Evolutionary conservation across 2,329 filamentous ascomycete genomes (phyloP).

Genomic region (Blastomyces parvus): DNA sequence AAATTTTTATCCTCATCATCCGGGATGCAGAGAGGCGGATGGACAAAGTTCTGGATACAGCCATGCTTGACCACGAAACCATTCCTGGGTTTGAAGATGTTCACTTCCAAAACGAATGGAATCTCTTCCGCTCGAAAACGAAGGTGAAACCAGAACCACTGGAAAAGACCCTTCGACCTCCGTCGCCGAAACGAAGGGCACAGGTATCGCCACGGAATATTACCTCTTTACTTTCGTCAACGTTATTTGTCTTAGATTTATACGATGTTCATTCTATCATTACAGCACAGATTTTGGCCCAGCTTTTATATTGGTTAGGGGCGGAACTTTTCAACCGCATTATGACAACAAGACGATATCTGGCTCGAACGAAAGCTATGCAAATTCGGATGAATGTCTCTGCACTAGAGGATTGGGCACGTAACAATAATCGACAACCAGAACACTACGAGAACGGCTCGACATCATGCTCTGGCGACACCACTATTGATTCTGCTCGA

Average conservation of each 20-base stretch:
- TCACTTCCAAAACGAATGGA: constrained; percentile 97
- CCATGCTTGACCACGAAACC: constrained; percentile 95
- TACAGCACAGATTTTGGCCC: constrained; percentile 78
- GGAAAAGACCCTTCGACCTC: constrained; percentile 84
- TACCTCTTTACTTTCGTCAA: constrained; percentile 88
- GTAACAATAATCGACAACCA: constrained; percentile 82
- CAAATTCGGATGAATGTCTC: constrained; percentile 99
- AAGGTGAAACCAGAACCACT: constrained; percentile 80
- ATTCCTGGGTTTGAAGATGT: constrained; percentile 97
- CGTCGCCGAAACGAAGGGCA: constrained; percentile 83
- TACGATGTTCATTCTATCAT: constrained; percentile 99
- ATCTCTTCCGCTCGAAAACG: constrained; percentile 83
- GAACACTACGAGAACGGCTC: constrained; percentile 94
- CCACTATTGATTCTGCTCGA: constrained; percentile 72
- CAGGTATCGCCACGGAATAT: constrained; percentile 92
- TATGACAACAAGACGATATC: constrained; percentile 90
- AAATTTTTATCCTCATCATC: constrained; percentile 97
- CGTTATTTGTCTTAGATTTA: constrained; percentile 92
- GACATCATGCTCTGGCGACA: constrained; percentile 74
- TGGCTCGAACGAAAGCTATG: constrained; percentile 96
- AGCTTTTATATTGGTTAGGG: constrained; percentile 91
- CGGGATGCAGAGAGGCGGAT: constrained; percentile 89
- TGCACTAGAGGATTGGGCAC: constrained; percentile 88
- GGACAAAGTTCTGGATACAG: constrained; percentile 86
- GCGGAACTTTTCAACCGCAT: constrained; percentile 96